Base-by-base conservation (phyloP, 2,329 filamentous ascomycete genomes). In the Ophiostoma angusticollis region DNA sequence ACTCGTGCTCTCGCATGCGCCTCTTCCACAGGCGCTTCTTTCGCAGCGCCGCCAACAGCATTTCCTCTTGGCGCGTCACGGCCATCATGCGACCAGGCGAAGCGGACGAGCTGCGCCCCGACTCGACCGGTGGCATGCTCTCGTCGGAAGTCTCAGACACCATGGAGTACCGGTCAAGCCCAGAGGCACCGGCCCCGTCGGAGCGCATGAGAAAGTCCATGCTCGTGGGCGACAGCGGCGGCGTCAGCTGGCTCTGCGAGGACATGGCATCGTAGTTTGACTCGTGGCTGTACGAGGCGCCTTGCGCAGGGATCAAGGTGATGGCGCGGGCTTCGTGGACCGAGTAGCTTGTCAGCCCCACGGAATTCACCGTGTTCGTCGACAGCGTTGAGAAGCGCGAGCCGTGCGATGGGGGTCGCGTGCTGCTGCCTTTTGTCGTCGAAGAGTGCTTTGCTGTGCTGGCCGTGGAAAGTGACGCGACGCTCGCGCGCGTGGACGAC, bases 21-120 rank as follows among this genome's bases (percentile, higher is more conserved):
- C 72, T 73, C 47, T 72, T 71, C n/a, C 59, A 58, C 3, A 69
- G 64, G n/a, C 70, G 61, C 57, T 72, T 73, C 47, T 68, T 63
- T 8, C 72, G 63, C 30, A 76, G 59, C 3, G 72, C 72, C 2
- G 71, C 65, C 4, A 76, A 58, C 1, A 76, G 58, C 61, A 73
- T 66, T 52, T 75, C 68, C 44, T 76, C 72, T 44, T 74, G 70
- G 4, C 60, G 63, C 0, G 70, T 74, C 14, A 76, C 69, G 1
- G 70, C 67, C 65, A 75, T 74, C 39, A 74, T 58, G 1, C 70
- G 64, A 12, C 56, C 32, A 53, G 45, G 46, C n/a, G 18, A 31
- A 34, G 41, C 48, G 27, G 39, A 27, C 3, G 45, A 33, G 35
- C 47, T 49, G 19, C 43, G 43, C 17, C 45, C 45, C 2, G 48